These are phyloP conservation scores for Podaxis rugospora DNA, from an alignment of 768 basidiomycete genomes.

Conservation along the genomic window DNA sequence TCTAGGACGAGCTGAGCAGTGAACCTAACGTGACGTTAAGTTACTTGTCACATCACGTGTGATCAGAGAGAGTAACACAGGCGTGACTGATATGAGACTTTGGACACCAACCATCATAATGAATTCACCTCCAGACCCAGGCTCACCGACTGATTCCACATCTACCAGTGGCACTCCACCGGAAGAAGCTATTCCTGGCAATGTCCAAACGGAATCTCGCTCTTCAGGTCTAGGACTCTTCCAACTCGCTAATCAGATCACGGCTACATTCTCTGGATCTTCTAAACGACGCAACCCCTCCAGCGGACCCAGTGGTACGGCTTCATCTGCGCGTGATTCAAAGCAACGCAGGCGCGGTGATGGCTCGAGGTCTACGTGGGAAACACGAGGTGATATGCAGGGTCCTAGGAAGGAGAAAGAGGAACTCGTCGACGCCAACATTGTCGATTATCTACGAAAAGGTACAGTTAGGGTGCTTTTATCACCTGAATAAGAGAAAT, in stretches of 20 bases:
- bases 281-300: slow-evolving; percentile 51
- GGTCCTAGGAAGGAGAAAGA: slow-evolving; percentile 42
- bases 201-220: slow-evolving; percentile 9
- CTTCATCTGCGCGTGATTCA: slow-evolving; percentile 41
- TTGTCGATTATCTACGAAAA: slow-evolving; percentile 53
- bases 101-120: slow-evolving; percentile 16
- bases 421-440: slow-evolving; percentile 43
- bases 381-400: slow-evolving; percentile 16
- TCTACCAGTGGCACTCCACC: slow-evolving; percentile 39
- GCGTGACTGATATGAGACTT: neutral
- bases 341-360: slow-evolving; percentile 50
- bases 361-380: slow-evolving; percentile 19
- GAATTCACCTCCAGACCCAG: slow-evolving; percentile 40
- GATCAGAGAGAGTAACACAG: neutral
- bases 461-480: slow-evolving; percentile 26
- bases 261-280: slow-evolving; percentile 23
- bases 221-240: slow-evolving; percentile 19
- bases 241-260: slow-evolving; percentile 31
- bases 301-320: slow-evolving; percentile 36
- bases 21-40: neutral
- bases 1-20: no score
- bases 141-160: slow-evolving; percentile 35
- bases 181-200: slow-evolving; percentile 29
- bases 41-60: neutral
- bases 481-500: neutral